These are phyloP conservation scores for Eucalyptus victrix DNA, from an alignment of 345 rosid species.

Conservation along the genomic window DNA sequence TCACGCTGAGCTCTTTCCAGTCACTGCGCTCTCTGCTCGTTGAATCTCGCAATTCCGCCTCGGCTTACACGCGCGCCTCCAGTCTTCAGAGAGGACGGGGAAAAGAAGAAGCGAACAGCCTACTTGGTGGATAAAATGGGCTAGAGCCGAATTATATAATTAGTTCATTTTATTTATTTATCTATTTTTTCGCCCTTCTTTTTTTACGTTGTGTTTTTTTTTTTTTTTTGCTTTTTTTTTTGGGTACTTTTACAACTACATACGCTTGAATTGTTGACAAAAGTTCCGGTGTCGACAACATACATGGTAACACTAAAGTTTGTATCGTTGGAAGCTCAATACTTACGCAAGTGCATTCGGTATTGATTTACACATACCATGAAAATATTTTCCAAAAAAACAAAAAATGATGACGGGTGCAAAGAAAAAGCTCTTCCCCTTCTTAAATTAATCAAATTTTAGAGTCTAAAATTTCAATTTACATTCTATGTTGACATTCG, in stretches of 20 bases:
- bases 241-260: background rate
- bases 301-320: background rate
- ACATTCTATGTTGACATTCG: background rate
- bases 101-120: no score
- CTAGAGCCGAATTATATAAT: no score
- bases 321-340: background rate
- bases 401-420: background rate
- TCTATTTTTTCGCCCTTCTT: background rate
- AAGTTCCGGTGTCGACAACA: background rate
- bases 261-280: background rate
- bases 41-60: no score
- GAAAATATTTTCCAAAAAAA: background rate
- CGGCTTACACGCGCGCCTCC: no score
- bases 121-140: no score
- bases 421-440: background rate
- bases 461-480: background rate
- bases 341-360: background rate
- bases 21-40: rapidly evolving
- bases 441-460: background rate
- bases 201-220: no score
- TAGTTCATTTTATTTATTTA: no score
- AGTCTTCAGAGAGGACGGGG: no score
- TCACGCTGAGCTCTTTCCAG: no score
- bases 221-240: no score
- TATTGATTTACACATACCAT: background rate